A percentile compares a stretch with the other conserved stretches of the same genome.
phyloP scores from a whole-genome alignment of 805 yeast genomes.

The Lachancea waltii region DNA sequence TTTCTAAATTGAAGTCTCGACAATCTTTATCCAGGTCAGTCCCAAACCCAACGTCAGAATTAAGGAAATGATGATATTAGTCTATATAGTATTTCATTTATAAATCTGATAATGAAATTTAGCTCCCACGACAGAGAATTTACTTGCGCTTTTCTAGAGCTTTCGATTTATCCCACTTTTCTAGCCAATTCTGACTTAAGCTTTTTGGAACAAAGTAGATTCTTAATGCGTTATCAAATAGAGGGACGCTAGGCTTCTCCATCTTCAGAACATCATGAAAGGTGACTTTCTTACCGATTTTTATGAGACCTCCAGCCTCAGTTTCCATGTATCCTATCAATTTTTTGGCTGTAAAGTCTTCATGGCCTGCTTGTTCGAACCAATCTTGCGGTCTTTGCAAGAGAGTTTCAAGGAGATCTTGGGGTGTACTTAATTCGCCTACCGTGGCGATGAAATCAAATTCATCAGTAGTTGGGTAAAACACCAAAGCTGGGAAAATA shows the following conservation, averaged over 20 bases:
- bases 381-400: conserved; percentile 63
- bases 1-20: conserved; percentile 45
- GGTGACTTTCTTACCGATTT: conserved; percentile 71
- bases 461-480: conserved; percentile 80
- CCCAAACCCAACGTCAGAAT: not conserved
- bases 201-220: conserved; percentile 74
- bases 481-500: conserved; percentile 69
- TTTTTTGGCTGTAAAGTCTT: conserved; percentile 49
- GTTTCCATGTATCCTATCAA: conserved; percentile 81
- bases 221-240: conserved; percentile 67
- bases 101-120: not conserved
- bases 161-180: conserved; percentile 54
- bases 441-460: conserved; percentile 75
- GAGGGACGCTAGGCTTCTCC: conserved; percentile 59
- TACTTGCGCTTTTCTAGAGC: conserved; percentile 45
- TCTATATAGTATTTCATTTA: not conserved
- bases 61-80: not conserved
- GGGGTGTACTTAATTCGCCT: conserved; percentile 64
- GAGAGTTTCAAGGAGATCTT: conserved; percentile 54
- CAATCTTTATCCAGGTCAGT: conserved; percentile 41
- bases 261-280: conserved; percentile 58
- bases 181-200: conserved; percentile 59
- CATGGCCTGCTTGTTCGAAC: conserved; percentile 55
- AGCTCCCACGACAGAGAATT: not conserved
- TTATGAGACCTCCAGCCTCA: conserved; percentile 72